A percentile compares a stretch with the other conserved stretches of the same genome.
Evolutionary conservation across 768 basidiomycete genomes (phyloP).

Genomic region (Xerocomus brunneocitrinus): DNA sequence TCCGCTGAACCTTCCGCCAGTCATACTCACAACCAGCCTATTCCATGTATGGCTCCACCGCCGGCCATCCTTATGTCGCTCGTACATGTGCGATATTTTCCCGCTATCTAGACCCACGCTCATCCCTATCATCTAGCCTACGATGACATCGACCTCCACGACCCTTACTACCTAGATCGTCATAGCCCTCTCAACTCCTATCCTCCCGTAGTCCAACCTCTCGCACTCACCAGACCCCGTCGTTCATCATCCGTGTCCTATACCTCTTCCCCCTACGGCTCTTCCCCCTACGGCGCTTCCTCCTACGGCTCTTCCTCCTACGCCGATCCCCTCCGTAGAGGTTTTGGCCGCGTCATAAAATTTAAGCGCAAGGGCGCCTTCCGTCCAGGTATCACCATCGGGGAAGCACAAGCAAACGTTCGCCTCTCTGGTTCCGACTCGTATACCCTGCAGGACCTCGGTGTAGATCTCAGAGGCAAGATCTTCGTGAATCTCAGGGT

Average conservation of each 20-base stretch:
- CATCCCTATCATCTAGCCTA: conserved; percentile 37
- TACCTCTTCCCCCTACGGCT: conserved; percentile 24
- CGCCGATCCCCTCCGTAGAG: conserved; percentile 43
- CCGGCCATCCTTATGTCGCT: conserved; percentile 36
- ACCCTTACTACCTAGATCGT: conserved; percentile 45
- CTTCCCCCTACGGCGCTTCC: conserved; percentile 9
- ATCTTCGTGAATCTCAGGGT: conserved; percentile 63
- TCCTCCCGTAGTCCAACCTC: conserved; percentile 20
- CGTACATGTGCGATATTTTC: conserved; percentile 35
- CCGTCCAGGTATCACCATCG: conserved; percentile 58
- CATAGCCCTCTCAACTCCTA: conserved; percentile 11
- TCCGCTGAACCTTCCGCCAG: conserved; percentile 14
- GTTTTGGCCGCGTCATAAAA: conserved; percentile 53
- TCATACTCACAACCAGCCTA: conserved; percentile 45
- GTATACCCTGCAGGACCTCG: conserved; percentile 62
- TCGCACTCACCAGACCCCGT: conserved; percentile 22
- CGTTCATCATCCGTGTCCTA: conserved; percentile 41
- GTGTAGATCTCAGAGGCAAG: conserved; percentile 54
- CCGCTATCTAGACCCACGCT: neutral
- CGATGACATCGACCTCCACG: conserved; percentile 47
- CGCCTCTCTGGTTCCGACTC: conserved; percentile 56
- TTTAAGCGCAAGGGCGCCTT: conserved; percentile 73
- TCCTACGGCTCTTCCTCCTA: conserved; percentile 6
- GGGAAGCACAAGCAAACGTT: conserved; percentile 63
- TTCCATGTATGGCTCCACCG: conserved; percentile 41